Base-by-base conservation (phyloP, 1,284 basidiomycete species). In the Pseudozyma pruni region DNA sequence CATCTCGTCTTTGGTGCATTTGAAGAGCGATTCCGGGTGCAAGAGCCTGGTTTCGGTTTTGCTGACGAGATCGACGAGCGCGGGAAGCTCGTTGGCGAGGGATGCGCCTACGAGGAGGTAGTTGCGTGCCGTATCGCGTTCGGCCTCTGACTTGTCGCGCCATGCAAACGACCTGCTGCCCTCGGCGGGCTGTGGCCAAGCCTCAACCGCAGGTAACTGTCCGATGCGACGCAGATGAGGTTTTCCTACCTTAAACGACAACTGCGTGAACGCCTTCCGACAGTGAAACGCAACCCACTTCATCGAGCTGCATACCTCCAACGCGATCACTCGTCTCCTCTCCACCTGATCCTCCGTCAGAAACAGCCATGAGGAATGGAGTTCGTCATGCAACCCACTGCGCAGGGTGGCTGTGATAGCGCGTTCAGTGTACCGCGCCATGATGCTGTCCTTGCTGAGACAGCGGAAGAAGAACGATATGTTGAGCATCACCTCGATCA, bases 391-490 rank as follows among this genome's bases (percentile, higher is more conserved):
- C 20, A 62, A 54, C 13, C 59, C 58, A 2, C 46, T 39, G 8
- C 47, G 42, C 13, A 67, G 27, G 19, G 34, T 42, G 25, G 19
- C 41, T 10, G 52, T 37, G 31, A 60, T 25, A 19, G 63, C 63
- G 1, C 53, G 42, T n/a, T 67, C 57, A 8, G 40, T 48, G 43
- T 31, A 67, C 14, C 35, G 34, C 9, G 19, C 43, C 40, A 60
- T 52, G 10, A 35, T 29, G 10, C 17, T 27, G 20, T 60, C 48
- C 20, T 55, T 54, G 27, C 44, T 48, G 8, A 67, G 25, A 37
- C 52, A 56, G 29, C 63, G 63, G 44, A 67, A 67, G 45, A 60
- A 67, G 25, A 67, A 23, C 29, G 43, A 47, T 25, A 50, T 48
- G 52, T 44, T 54, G 49, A 55, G 43, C 47, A 51, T 43, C 34